phyloP scores from a whole-genome alignment of 1,284 basidiomycete species.

The Moniliophthora roreri region DNA sequence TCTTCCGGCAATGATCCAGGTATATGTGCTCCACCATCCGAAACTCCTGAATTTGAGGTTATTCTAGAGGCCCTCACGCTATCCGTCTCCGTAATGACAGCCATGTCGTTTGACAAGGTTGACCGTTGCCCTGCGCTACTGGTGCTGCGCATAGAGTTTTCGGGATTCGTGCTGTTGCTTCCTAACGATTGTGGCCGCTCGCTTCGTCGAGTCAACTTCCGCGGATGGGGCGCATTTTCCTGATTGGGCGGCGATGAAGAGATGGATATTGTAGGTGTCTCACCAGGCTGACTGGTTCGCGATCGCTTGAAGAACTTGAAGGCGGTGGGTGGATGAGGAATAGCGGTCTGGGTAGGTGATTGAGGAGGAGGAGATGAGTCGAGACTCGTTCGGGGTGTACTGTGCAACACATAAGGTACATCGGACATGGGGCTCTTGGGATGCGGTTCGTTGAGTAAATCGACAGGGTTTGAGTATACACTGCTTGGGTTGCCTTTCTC shows the following conservation, averaged over 20 bases:
- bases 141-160: conserved; percentile 46
- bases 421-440: conserved; percentile 55
- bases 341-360: conserved; percentile 28
- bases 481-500: conserved; percentile 58
- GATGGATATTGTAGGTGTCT: conserved; percentile 32
- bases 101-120: conserved; percentile 25
- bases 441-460: conserved; percentile 41
- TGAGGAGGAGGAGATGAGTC: conserved; percentile 40
- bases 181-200: conserved; percentile 50
- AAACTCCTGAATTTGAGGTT: conserved; percentile 23
- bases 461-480: conserved; percentile 50
- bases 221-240: conserved; percentile 31
- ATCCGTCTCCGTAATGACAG: conserved; percentile 16
- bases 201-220: conserved; percentile 22
- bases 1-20: conserved; percentile 35
- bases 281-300: conserved; percentile 30
- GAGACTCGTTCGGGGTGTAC: conserved; percentile 47
- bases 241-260: conserved; percentile 29
- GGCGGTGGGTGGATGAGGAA: conserved; percentile 51
- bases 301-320: conserved; percentile 74
- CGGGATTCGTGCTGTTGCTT: conserved; percentile 47
- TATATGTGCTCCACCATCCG: conserved; percentile 25
- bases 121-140: conserved; percentile 24
- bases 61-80: conserved; percentile 23
- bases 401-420: conserved; percentile 44